A percentile compares a stretch with the other conserved stretches of the same genome.
These are phyloP conservation scores for Vachellia pachyceras DNA, from an alignment of 306 rosid species.

Conservation along the genomic window DNA sequence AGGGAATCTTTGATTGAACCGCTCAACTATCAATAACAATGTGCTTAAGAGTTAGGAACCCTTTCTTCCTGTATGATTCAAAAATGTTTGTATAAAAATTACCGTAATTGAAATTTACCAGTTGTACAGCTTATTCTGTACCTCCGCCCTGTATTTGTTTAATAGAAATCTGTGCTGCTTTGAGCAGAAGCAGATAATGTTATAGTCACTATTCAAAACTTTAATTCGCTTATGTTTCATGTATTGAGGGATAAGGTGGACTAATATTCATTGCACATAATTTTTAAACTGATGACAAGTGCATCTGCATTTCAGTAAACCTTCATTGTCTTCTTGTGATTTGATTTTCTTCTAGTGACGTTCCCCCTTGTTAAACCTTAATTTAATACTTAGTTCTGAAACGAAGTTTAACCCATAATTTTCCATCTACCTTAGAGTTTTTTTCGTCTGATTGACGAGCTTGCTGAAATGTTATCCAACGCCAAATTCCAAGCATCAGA, in stretches of 20 bases:
- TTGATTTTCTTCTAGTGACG: too few relatives aligned
- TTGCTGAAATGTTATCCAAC: slow-evolving; percentile 54
- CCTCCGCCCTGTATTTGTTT: not conserved
- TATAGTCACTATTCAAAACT: not conserved
- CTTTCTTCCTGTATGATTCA: not conserved
- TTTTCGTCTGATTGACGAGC: slow-evolving; percentile 66
- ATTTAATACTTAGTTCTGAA: slow-evolving; percentile 17
- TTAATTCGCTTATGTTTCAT: not conserved
- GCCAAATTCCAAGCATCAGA: slow-evolving; percentile 53
- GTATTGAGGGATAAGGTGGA: not conserved
- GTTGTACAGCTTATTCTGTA: not conserved
- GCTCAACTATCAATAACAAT: not conserved
- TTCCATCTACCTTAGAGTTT: slow-evolving; percentile 54
- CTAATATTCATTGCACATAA: not conserved
- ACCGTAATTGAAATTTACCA: not conserved
- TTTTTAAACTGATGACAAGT: not conserved
- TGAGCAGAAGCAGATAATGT: not conserved
- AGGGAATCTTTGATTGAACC: not conserved
- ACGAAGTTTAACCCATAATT: slow-evolving; percentile 27
- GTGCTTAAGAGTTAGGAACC: not conserved
- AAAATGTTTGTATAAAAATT: not conserved
- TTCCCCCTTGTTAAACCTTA: too few relatives aligned
- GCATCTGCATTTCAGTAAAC: not conserved
- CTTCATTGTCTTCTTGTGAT: not conserved
- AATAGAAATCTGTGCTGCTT: not conserved